Evolutionary conservation across 1,284 basidiomycete species (phyloP), one percentile per base, ranked within the genome.

Genomic region (Garcileccinum viscosum): DNA sequence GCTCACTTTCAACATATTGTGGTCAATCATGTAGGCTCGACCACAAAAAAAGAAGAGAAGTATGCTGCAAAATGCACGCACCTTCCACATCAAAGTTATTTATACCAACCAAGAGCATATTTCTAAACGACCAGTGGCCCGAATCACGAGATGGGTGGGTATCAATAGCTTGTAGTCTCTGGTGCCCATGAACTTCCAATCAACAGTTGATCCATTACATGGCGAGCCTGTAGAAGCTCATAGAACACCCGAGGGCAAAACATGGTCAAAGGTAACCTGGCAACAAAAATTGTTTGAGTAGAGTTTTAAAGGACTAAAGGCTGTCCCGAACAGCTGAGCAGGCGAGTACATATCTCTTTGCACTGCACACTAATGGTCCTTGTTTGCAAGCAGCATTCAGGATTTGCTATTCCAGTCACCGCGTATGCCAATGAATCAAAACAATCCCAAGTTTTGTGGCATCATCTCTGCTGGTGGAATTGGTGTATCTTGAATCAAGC

Each of bases 301-400:
- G 74, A 50, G 33, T 64, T 62, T 15, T 3, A 56, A 19, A 61
- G 32, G 63, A 61, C n/a, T n/a, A 30, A 32, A 17, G 24, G 4
- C 3, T 14, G 5, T 40, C 4, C 22, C 2, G 37, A 42, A 44
- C 37, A 32, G n/a, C n/a, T 56, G 38, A 42, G 32, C 14, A 73
- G 69, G 65, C 62, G 22, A 74, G 74, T 71, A 71, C 30, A 44
- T 42, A 42, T 42, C 40, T 19, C 17, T 40, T 17, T 40, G 37
- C 37, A 38, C 37, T 38, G 4, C n/a, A n/a, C n/a, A n/a, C n/a
- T n/a, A 17, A 7, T 15, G 38, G 38, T 40, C 38, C 38, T 40
- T 40, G 17, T 40, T 19, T 17, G 38, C 38, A n/a, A n/a, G n/a
- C n/a, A n/a, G n/a, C n/a, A n/a, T n/a, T n/a, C n/a, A n/a, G n/a